These are phyloP conservation scores for Xerocomellus amylosporus DNA, from an alignment of 768 basidiomycete genomes.

Conservation along the genomic window DNA sequence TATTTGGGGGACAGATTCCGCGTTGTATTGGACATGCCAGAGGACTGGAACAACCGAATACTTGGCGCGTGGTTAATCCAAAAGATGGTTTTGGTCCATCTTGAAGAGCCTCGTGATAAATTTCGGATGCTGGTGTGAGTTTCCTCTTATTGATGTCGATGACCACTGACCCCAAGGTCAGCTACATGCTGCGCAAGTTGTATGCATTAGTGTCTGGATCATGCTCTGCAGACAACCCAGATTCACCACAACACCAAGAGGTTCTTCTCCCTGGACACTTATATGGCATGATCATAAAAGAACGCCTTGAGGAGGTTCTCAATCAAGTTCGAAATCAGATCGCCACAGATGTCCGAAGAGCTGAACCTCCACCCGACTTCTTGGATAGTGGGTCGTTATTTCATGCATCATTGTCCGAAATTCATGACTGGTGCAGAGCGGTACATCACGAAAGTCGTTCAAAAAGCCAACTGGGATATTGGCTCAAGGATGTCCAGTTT, in stretches of 20 bases:
- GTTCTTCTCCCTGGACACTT: slow-evolving; percentile 89
- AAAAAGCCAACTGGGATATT: slow-evolving; percentile 86
- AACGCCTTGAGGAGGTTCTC: slow-evolving; percentile 88
- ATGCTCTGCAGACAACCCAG: slow-evolving; percentile 93
- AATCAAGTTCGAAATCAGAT: slow-evolving; percentile 71
- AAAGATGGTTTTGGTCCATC: slow-evolving; percentile 87
- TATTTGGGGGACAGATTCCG: slow-evolving; percentile 97
- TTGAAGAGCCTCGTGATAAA: slow-evolving; percentile 85
- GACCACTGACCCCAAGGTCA: slow-evolving; percentile 32
- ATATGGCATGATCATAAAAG: slow-evolving; percentile 98
- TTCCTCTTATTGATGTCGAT: not conserved
- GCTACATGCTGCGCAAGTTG: slow-evolving; percentile 96
- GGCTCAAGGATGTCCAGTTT: slow-evolving; percentile 90
- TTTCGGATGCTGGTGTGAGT: slow-evolving; percentile 87
- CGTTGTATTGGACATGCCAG: slow-evolving; percentile 84
- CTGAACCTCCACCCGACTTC: slow-evolving; percentile 79
- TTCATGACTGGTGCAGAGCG: slow-evolving; percentile 47
- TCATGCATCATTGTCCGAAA: not conserved
- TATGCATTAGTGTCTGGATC: slow-evolving; percentile 87
- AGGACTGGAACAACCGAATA: slow-evolving; percentile 85
- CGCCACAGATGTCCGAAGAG: slow-evolving; percentile 67
- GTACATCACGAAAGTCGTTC: slow-evolving; percentile 74
- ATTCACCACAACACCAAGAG: slow-evolving; percentile 98
- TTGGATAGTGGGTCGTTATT: slow-evolving; percentile 63
- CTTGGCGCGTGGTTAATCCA: slow-evolving; percentile 81